A percentile compares a stretch with the other conserved stretches of the same genome.
Conservation (phyloP, 768 basidiomycete genomes). For the Mycena capillaripes region DNA sequence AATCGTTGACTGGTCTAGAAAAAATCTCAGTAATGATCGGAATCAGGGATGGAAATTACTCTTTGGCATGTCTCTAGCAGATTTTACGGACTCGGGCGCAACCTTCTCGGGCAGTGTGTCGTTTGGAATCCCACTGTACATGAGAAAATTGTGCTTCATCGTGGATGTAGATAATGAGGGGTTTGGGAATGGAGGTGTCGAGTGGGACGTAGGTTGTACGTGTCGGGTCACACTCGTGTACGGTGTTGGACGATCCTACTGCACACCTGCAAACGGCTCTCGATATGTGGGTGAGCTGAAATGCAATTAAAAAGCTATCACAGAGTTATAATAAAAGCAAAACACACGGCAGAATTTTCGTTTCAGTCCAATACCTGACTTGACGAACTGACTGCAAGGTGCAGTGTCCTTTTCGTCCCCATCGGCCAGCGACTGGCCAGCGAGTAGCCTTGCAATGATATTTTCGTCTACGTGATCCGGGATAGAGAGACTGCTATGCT, state of each 20-base stretch:
- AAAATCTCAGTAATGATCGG: too few species aligned
- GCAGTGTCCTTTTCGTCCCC: background rate
- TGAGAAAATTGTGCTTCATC: conserved; percentile 11
- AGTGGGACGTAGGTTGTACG: conserved; percentile 11
- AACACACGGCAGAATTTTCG: background rate
- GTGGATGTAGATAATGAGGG: conserved; percentile 1
- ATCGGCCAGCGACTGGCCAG: background rate
- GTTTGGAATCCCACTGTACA: conserved; percentile 7
- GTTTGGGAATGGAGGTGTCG: background rate
- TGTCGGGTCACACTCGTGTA: background rate
- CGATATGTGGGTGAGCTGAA: conserved; percentile 19
- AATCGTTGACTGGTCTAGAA: too few species aligned
- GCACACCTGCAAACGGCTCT: background rate
- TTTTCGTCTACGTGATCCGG: conserved; percentile 3
- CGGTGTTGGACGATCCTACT: background rate
- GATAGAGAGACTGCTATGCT: background rate
- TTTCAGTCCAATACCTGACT: background rate
- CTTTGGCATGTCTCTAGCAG: too few species aligned
- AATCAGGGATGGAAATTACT: too few species aligned
- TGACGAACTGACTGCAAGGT: conserved; percentile 2
- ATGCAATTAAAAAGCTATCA: background rate
- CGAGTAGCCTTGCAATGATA: background rate
- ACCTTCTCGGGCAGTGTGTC: background rate
- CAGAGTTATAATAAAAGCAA: background rate
- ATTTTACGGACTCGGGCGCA: background rate